These are phyloP conservation scores for Priceomyces fermenticarens DNA, from an alignment of 805 yeast genomes.

Conservation along the genomic window DNA sequence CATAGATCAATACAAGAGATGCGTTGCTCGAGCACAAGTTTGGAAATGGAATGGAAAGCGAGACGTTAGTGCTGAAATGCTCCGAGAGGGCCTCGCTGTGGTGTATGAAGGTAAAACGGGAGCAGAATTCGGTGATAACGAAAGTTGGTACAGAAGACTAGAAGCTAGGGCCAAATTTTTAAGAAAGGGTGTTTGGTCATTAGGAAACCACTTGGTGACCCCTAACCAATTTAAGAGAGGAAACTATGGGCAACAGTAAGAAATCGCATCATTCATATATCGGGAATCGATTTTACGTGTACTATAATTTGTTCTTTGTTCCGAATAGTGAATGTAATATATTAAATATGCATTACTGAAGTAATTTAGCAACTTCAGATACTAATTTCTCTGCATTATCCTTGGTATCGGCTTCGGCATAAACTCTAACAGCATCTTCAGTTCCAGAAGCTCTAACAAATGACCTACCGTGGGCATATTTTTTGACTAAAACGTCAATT, in stretches of 20 bases:
- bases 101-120: conserved; percentile 81
- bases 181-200: conserved; percentile 69
- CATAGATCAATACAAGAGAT: conserved; percentile 84
- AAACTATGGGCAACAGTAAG: conserved; percentile 18
- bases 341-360: conserved; percentile 11
- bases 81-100: conserved; percentile 76
- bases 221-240: conserved; percentile 77
- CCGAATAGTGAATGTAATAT: too few relatives aligned
- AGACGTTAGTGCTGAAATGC: conserved; percentile 87
- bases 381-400: conserved; percentile 30
- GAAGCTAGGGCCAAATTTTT: conserved; percentile 59
- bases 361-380: conserved; percentile 24
- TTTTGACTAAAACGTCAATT: conserved; percentile 63
- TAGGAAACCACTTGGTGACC: conserved; percentile 49
- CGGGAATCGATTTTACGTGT: neutral
- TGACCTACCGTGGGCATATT: conserved; percentile 65
- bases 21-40: conserved; percentile 76
- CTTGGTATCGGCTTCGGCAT: conserved; percentile 73
- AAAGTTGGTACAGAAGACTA: conserved; percentile 51
- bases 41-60: conserved; percentile 55
- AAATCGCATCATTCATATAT: neutral
- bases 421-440: conserved; percentile 94
- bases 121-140: conserved; percentile 84
- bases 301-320: neutral
- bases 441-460: conserved; percentile 98